A percentile compares a stretch with the other conserved stretches of the same genome.
Evolutionary conservation across 345 rosid genomes (phyloP).

Genomic region (Microthlaspi erraticum): DNA sequence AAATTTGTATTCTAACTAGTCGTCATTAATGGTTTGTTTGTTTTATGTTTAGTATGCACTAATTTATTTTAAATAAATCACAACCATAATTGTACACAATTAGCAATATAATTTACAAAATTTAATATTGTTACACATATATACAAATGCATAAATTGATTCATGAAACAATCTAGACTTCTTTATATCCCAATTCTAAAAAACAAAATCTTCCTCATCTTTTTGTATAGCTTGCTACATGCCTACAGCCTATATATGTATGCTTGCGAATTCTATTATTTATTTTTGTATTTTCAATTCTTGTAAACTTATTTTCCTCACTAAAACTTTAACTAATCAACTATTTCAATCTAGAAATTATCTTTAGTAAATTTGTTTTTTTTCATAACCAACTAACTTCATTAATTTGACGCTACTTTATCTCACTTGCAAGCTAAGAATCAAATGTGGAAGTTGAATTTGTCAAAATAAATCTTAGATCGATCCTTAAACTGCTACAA

Average conservation of each 20-base stretch:
- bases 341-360: neutral
- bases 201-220: neutral
- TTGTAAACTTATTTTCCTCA: neutral
- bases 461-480: conserved; percentile 9
- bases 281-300: no score
- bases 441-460: conserved; percentile 9
- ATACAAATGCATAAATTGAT: no score
- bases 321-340: neutral
- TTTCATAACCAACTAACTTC: no score
- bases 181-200: neutral
- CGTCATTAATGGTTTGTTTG: neutral
- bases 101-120: no score
- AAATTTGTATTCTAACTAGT: neutral
- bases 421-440: conserved; percentile 14
- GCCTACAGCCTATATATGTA: no score
- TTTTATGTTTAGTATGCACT: no score
- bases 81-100: no score
- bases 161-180: no score
- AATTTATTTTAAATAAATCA: no score
- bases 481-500: conserved; percentile 13
- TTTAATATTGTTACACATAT: no score
- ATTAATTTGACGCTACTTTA: conserved; percentile 7
- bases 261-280: neutral
- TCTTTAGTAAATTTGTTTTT: neutral
- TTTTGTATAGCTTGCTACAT: neutral